Evolutionary conservation across 306 rosid species (phyloP), one percentile per base, ranked within the genome.

Genomic region (Begonia peltatifolia): DNA sequence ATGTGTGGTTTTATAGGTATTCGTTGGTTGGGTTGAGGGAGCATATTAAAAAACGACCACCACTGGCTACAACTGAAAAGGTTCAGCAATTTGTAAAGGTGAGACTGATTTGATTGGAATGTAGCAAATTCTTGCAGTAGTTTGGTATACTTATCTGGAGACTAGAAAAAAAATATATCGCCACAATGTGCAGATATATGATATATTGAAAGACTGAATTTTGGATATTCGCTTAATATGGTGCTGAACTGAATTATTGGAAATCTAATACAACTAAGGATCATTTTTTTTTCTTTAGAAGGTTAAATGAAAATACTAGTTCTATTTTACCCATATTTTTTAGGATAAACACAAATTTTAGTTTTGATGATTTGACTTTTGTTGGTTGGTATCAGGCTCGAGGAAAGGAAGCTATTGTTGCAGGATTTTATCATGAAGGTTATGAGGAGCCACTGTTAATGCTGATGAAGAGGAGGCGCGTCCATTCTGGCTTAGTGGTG

Each of bases 401-500:
- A 50, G 97, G 97, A 55, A 90, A 75, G 92, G 97, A 90, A 74
- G 74, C 97, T 42, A 78, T 83, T 68, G 84, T 90, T 59, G 66
- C 95, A 38, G 97, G 97, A 59, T 90, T 90, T 81, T 85, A 90
- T 71, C 97, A 90, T 63, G 92, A 72, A 69, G 97, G 94, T 68
- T 90, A 85, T 17, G 94, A 80, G 71, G 95, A 83, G 62, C 69
- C 92, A 46, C 71, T 90, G 62, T 62, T 90, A 66, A 90, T 90
- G 97, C 97, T 86, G 49, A 90, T 90, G 95, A 90, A 75, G 79
- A 90, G 97, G 75, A 90, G 97, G 71, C 95, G 94, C 53, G 92
- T 83, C 42, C 77, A 83, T 71, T 76, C 97, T 9, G 95, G 97
- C 70, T 80, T 90, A 75, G 94, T 90, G 46, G 92, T 86, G 69